Conservation (phyloP, 768 basidiomycete genomes). For the Amanita pallidorosea region DNA sequence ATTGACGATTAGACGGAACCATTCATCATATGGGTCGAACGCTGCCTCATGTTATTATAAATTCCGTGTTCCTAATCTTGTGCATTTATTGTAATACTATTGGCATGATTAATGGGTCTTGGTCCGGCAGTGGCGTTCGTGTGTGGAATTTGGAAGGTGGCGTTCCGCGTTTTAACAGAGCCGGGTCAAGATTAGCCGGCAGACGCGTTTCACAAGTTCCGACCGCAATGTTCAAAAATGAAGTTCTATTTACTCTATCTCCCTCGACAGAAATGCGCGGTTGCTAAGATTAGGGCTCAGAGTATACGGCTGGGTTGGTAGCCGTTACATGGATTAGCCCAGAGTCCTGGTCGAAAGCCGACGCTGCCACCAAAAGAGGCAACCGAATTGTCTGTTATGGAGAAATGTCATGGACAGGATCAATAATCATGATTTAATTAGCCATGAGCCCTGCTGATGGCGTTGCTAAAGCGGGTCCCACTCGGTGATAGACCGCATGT, state of each 20-base stretch:
- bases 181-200: background rate
- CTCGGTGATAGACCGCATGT: background rate
- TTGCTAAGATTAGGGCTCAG: too few relatives aligned
- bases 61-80: background rate
- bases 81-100: background rate
- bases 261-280: too few relatives aligned
- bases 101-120: background rate
- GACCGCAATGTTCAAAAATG: too few relatives aligned
- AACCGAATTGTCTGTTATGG: background rate
- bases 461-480: background rate
- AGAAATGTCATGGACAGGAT: background rate
- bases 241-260: too few relatives aligned
- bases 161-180: background rate
- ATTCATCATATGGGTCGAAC: too few relatives aligned
- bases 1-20: slow-evolving; percentile 38
- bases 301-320: too few relatives aligned
- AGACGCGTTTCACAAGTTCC: too few relatives aligned
- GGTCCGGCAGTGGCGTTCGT: background rate
- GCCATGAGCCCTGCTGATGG: too few relatives aligned
- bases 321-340: too few relatives aligned
- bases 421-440: background rate
- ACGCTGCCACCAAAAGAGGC: background rate
- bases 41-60: background rate
- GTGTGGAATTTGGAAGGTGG: too few relatives aligned
- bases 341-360: background rate